Base-by-base conservation (phyloP, 331 rosid genomes). In the Telfairia occidentalis region DNA sequence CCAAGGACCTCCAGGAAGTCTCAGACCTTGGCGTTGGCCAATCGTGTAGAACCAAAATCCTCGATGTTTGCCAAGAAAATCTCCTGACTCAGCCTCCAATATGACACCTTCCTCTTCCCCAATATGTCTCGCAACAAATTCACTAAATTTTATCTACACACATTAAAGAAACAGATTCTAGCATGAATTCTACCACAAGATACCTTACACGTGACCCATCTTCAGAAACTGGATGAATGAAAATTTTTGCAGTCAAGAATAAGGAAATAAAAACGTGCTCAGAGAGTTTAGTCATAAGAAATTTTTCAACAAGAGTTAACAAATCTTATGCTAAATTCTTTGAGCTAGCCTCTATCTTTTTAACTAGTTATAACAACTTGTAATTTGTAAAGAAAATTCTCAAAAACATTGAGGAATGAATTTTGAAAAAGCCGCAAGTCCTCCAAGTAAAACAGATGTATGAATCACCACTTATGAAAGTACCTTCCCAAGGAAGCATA, bases 401-500 rank as follows among this genome's bases (percentile, higher is more conserved):
- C 23, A 11, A 13, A 0, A 63, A 38, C 38, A 67, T 32, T 42
- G 54, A 67, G 3, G 13, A 42, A 67, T 1, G 37, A 7, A 24
- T 40, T 42, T 67, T 73, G 49, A 74, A 69, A 55, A 53, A 52
- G 37, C 8, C 15, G 16, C 19, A 5, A 53, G 10, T 13, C 6
- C 11, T 75, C 58, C 78, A 9, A 40, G 12, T 8, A 52, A 5
- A 73, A 58, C 7, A 50, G 7, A 53, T n/a, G 52, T 19, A 19
- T 74, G 10, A 52, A 50, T 23, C 65, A 37, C 45, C 2, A 9
- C 52, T 34, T 50, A 45, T 3, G 5, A 46, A 61, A 30, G 73
- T 82, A 94, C 98, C 98, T 94, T 91, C 73, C 98, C 98, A 59
- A 94, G 89, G 87, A 89, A 94, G 84, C 98, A 94, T 84, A 94